Conservation (phyloP, 495 filamentous ascomycete genomes). For the Halenospora varia region DNA sequence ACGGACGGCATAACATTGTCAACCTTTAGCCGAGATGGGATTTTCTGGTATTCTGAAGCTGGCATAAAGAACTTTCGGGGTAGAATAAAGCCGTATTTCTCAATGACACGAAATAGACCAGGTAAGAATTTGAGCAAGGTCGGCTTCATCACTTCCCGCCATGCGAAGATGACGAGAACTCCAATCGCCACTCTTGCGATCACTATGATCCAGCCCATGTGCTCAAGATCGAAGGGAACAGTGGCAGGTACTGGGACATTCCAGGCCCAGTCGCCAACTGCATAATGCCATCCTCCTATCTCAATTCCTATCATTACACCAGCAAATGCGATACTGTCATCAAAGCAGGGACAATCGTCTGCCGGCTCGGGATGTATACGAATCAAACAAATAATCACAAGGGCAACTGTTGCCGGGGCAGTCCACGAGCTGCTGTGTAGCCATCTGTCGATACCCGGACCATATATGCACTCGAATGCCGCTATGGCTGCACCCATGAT, state of each 20-base stretch:
- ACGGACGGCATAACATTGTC: slow-evolving; percentile 85
- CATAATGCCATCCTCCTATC: slow-evolving; percentile 76
- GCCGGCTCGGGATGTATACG: slow-evolving; percentile 93
- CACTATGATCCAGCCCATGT: slow-evolving; percentile 57
- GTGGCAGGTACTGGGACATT: slow-evolving; percentile 54
- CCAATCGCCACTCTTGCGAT: slow-evolving; percentile 68
- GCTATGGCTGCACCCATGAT: slow-evolving; percentile 56
- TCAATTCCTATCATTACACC: slow-evolving; percentile 82
- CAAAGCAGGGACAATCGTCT: slow-evolving; percentile 96
- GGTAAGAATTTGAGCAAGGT: slow-evolving; percentile 71
- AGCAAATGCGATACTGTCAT: slow-evolving; percentile 91
- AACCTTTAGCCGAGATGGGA: slow-evolving; percentile 71
- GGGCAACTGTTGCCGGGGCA: slow-evolving; percentile 53
- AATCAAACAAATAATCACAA: slow-evolving; percentile 69
- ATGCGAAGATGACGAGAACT: slow-evolving; percentile 77
- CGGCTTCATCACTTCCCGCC: slow-evolving; percentile 86
- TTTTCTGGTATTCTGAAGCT: slow-evolving; percentile 83
- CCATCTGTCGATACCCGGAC: slow-evolving; percentile 61
- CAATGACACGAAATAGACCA: slow-evolving; percentile 81
- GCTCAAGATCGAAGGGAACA: slow-evolving; percentile 59
- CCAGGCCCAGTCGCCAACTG: slow-evolving; percentile 50
- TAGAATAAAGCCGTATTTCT: slow-evolving; percentile 69
- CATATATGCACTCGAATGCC: slow-evolving; percentile 67
- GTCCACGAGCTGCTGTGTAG: slow-evolving; percentile 52
- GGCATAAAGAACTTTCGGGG: slow-evolving; percentile 86